Percentiles rank a stretch among this genome's conserved stretches.
These are phyloP conservation scores for Cryptococcus sp. DNA, from an alignment of 1,284 basidiomycete species.

Conservation along the genomic window DNA sequence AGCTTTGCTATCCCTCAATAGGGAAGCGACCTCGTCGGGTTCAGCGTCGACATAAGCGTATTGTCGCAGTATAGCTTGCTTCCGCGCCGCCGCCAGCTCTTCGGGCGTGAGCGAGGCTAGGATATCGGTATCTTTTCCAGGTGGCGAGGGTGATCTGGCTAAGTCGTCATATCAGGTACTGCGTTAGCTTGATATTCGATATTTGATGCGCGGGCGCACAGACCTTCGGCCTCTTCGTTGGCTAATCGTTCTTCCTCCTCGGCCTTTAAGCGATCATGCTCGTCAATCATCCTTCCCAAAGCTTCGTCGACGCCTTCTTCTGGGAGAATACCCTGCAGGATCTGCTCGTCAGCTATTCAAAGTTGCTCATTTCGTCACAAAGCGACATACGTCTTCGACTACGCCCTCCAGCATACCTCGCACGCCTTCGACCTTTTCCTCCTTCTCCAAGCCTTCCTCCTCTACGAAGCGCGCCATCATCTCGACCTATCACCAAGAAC, in stretches of 20 bases:
- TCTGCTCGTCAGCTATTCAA: background rate
- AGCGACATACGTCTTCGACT: constrained; percentile 36
- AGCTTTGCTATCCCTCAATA: constrained; percentile 19
- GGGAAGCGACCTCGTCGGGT: constrained; percentile 20
- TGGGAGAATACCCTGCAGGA: constrained; percentile 30
- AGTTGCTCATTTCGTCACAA: background rate
- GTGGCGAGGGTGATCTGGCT: constrained; percentile 14
- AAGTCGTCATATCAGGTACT: background rate
- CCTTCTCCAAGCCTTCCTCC: constrained; percentile 51
- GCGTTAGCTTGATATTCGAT: too few species aligned
- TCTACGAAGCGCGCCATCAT: constrained; percentile 53
- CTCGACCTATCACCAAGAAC: constrained; percentile 38
- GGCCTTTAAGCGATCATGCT: constrained; percentile 36
- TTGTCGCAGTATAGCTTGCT: constrained; percentile 44
- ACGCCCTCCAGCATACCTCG: constrained; percentile 52
- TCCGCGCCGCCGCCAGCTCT: constrained; percentile 45
- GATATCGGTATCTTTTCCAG: constrained; percentile 26
- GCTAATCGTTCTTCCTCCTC: constrained; percentile 22
- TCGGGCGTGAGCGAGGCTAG: constrained; percentile 44
- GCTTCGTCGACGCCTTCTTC: constrained; percentile 36
- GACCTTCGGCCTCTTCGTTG: constrained; percentile 18
- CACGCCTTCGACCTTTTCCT: constrained; percentile 53
- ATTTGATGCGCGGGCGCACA: too few species aligned
- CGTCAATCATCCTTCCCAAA: constrained; percentile 37
- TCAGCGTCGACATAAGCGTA: constrained; percentile 52